Conservation (phyloP, 768 basidiomycete species). For the Mrakia gelida region DNA sequence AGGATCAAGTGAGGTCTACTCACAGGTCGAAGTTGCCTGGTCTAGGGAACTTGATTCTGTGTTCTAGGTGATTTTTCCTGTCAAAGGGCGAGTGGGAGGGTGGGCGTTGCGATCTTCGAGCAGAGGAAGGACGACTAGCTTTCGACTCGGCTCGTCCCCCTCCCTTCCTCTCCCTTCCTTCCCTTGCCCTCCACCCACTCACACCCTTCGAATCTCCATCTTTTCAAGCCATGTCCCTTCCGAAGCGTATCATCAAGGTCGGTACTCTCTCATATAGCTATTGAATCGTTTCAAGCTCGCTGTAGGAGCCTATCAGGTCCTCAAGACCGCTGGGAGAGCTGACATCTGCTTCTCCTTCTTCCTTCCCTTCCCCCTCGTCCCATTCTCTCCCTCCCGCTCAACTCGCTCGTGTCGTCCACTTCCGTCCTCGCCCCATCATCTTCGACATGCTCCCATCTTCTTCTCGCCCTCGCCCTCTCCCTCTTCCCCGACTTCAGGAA, state of each 20-base stretch:
- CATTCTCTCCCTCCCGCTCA: no score
- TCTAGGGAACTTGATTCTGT: no score
- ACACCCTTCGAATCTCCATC: neutral
- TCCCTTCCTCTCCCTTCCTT: neutral
- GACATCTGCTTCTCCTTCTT: neutral
- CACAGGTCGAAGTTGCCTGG: no score
- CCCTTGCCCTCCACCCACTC: neutral
- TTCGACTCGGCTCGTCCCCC: no score
- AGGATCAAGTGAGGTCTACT: no score
- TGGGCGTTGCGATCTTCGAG: neutral
- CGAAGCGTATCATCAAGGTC: slow-evolving; percentile 32
- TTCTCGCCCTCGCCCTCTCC: no score
- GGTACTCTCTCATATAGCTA: neutral
- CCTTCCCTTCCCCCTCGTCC: neutral
- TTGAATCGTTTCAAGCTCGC: neutral
- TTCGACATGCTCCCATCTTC: neutral
- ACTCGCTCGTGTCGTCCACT: no score
- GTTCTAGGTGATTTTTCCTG: no score
- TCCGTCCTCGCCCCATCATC: neutral
- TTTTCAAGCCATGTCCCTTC: slow-evolving; percentile 18
- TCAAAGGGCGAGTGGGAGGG: neutral
- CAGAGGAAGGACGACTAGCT: neutral
- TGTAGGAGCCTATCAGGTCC: neutral
- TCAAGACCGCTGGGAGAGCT: neutral
- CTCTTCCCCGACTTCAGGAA: slow-evolving; percentile 57